Evolutionary conservation across 306 rosid species (phyloP), one percentile per base, ranked within the genome.

Genomic region (Cajanus cajan): DNA sequence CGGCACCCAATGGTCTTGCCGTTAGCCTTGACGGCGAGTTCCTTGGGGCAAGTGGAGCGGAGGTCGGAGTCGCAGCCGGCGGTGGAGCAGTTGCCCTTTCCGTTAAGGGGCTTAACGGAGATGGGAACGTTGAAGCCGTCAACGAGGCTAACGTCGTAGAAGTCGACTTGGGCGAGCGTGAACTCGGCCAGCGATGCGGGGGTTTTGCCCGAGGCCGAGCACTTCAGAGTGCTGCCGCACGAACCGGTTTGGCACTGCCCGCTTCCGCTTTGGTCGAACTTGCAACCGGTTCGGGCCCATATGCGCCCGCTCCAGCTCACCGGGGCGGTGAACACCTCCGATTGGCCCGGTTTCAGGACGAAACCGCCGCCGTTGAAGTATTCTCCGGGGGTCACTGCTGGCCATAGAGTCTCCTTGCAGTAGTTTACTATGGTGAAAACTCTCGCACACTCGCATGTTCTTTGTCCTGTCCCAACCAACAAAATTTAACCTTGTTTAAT

Each of bases 261-360:
- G 2, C 12, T 62, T 4, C 97, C 98, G n/a, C 4, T 47, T 22
- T 69, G 47, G 86, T 91, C 88, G 61, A 95, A 95, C n/a, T 82
- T 86, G 91, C 98, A 95, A 0, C 98, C 97, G 1, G 94, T 92
- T 80, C 98, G 87, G 14, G 94, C 97, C 98, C 98, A 95, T 11
- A 95, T 91, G n/a, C 98, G 81, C 3, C 98, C 98, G 0, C 85
- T 76, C 98, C 98, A 95, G 0, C 89, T 69, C 0, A 87, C 78
- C 2, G 98, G 98, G 13, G 97, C 97, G 0, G 88, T 92, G 83
- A 82, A 82, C 2, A 91, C 89, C 0, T 45, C 7, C 14, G 98
- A 84, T 18, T 95, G 90, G 8, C 92, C 90, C 1, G 83, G 87
- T 67, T 95, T 92, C 4, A 95, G 84, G 3, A 22, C 55, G 25